Conservation (phyloP, 208 protist genomes). For the Borovskyia barvae region DNA sequence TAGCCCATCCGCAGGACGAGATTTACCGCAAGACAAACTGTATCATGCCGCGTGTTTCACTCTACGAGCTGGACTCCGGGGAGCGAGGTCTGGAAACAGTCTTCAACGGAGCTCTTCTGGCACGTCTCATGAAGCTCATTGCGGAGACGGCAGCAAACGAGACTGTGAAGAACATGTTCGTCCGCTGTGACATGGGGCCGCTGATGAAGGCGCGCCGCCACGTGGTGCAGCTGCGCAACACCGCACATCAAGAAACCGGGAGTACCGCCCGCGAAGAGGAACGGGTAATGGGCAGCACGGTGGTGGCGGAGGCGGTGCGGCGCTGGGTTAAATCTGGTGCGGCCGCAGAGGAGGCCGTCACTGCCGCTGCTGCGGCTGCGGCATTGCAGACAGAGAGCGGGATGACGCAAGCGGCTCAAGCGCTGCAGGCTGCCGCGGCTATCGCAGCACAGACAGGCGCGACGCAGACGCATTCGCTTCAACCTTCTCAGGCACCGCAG, state of each 20-base stretch:
- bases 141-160: slow-evolving; percentile 69
- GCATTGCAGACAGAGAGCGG: too few species aligned
- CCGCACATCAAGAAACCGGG: slow-evolving; percentile 54
- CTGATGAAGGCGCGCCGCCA: slow-evolving; percentile 77
- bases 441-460: slow-evolving; percentile 2
- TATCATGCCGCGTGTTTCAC: slow-evolving; percentile 20
- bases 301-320: slow-evolving; percentile 41
- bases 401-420: slow-evolving; percentile 1
- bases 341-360: slow-evolving; percentile 27
- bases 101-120: slow-evolving; percentile 60
- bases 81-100: slow-evolving; percentile 65
- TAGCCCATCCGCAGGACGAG: slow-evolving; percentile 41
- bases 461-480: background rate
- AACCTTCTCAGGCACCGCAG: background rate
- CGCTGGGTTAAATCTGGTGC: slow-evolving; percentile 54
- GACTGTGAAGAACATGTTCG: slow-evolving; percentile 61
- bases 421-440: background rate
- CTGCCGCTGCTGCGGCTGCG: background rate
- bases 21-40: slow-evolving; percentile 48
- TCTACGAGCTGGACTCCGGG: slow-evolving; percentile 42
- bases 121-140: slow-evolving; percentile 74
- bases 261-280: slow-evolving; percentile 63
- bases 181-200: slow-evolving; percentile 74
- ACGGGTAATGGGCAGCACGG: slow-evolving; percentile 52
- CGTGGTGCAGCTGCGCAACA: slow-evolving; percentile 41